Evolutionary conservation across 306 rosid genomes (phyloP).

Genomic region (Inga laurina): DNA sequence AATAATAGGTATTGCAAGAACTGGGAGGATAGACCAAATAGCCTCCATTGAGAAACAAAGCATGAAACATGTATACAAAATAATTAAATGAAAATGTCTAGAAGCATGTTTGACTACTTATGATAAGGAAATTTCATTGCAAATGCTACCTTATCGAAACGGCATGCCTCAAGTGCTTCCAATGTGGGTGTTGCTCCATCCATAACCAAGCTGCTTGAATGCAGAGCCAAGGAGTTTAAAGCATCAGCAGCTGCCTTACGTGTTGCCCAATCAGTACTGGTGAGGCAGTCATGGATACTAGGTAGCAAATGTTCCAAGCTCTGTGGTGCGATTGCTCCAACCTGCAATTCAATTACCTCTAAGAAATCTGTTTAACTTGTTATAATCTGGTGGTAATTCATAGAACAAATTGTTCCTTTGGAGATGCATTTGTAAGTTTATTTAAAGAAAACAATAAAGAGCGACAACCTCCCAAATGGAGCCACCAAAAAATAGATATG

Average conservation of each 20-base stretch:
- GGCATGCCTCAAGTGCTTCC: constrained; percentile 72
- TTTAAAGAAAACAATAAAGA: constrained; percentile 8
- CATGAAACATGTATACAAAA: neutral
- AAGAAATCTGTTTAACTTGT: constrained; percentile 9
- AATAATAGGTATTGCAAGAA: neutral
- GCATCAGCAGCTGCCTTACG: constrained; percentile 98
- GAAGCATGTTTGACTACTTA: constrained; percentile 22
- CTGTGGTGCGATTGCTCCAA: constrained; percentile 84
- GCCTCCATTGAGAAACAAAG: constrained; percentile 10
- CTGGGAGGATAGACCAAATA: neutral
- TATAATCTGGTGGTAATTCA: constrained; percentile 7
- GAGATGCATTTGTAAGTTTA: neutral
- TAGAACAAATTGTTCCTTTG: constrained; percentile 4
- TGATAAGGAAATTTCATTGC: constrained; percentile 19
- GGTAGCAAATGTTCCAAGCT: constrained; percentile 77
- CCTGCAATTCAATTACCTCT: constrained; percentile 56
- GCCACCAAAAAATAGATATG: constrained; percentile 1
- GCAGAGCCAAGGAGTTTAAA: constrained; percentile 69
- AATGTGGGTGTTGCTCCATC: constrained; percentile 66
- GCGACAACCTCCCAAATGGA: neutral
- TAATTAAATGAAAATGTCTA: neutral
- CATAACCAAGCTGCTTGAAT: constrained; percentile 68
- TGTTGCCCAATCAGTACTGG: constrained; percentile 90
- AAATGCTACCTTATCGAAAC: constrained; percentile 93
- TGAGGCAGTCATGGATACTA: constrained; percentile 78